Percentiles rank a stretch among this genome's conserved stretches.
Evolutionary conservation across 2,329 filamentous ascomycete species (phyloP).

Genomic region (Alternaria sp.): DNA sequence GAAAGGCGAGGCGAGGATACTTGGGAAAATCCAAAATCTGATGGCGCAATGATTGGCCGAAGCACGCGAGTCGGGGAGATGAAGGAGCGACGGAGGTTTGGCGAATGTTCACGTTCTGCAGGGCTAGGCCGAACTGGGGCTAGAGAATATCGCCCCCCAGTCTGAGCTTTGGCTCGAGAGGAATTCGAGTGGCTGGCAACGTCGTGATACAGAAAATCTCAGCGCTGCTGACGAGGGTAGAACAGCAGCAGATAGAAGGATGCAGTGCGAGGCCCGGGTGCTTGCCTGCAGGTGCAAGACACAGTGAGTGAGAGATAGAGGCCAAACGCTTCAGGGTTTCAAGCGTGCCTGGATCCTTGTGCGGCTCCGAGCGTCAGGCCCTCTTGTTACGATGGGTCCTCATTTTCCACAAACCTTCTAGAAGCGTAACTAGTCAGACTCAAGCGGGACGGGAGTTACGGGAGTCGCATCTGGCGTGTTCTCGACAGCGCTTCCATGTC

Average conservation of each 20-base stretch:
- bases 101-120: constrained; percentile 23
- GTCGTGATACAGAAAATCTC: constrained; percentile 22
- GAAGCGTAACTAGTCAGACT: constrained; percentile 46
- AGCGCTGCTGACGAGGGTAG: constrained; percentile 18
- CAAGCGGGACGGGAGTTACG: constrained; percentile 34
- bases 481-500: constrained; percentile 34
- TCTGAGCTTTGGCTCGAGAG: constrained; percentile 12
- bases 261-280: constrained; percentile 6
- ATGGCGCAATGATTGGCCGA: constrained; percentile 33
- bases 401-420: constrained; percentile 50
- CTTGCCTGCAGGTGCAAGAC: constrained; percentile 21
- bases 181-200: constrained; percentile 18
- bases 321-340: constrained; percentile 37
- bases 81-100: constrained; percentile 44
- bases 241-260: constrained; percentile 21
- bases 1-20: constrained; percentile 13
- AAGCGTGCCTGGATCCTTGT: constrained; percentile 23
- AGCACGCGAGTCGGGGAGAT: constrained; percentile 47
- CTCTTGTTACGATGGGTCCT: constrained; percentile 32
- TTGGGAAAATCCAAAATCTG: constrained; percentile 20
- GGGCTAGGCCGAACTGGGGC: constrained; percentile 23
- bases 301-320: constrained; percentile 16
- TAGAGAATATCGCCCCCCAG: constrained; percentile 19
- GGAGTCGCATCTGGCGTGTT: constrained; percentile 31
- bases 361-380: constrained; percentile 27